Base-by-base conservation (phyloP, 495 filamentous ascomycete genomes). In the Penicillium bialowiezense region DNA sequence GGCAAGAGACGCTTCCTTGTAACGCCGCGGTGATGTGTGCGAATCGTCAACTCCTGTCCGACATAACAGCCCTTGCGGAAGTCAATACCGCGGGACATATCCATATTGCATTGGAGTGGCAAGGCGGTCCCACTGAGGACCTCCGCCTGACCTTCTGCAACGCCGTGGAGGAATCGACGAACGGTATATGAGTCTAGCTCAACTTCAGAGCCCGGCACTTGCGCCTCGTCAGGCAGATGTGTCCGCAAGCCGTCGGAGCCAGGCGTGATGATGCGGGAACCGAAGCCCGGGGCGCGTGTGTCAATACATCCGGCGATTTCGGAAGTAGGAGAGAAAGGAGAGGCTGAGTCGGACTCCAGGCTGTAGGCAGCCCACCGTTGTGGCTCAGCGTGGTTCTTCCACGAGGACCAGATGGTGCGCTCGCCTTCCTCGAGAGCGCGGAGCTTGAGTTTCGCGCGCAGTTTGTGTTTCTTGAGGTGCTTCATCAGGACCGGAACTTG, bases 51-150 rank as follows among this genome's bases (percentile, higher is more conserved):
- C 64, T 98, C 93, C 70, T 98, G 93, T 0, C 93, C 93, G 0
- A 97, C 84, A 66, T 98, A 98, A 68, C 93, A 98, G 1, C 93
- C 93, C 70, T 98, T 98, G 39, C 82, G 79, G 68, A 95, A 98
- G 71, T 97, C 90, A 34, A 97, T 80, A 3, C 78, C 95, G 14
- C 78, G 75, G 76, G 85, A 84, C 54, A 88, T 74, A 66, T 98
- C 93, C 54, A 96, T 73, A 64, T 96, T 93, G 50, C 72, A 83
- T 64, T 97, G 90, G 54, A 86, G 82, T 17, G 91, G 90, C 37
- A 97, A 71, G 20, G 89, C 83, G 3, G 74, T 65, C 35, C 83
- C 86, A 38, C 72, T 64, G 18, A 80, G 63, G 13, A 98, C 83
- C 73, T 98, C 93, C 1, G 55, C 52, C 58, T 86, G 86, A 5